A percentile compares a stretch with the other conserved stretches of the same genome.
phyloP scores from a whole-genome alignment of 208 protist genomes.

The Acanthamoeba sp. region DNA sequence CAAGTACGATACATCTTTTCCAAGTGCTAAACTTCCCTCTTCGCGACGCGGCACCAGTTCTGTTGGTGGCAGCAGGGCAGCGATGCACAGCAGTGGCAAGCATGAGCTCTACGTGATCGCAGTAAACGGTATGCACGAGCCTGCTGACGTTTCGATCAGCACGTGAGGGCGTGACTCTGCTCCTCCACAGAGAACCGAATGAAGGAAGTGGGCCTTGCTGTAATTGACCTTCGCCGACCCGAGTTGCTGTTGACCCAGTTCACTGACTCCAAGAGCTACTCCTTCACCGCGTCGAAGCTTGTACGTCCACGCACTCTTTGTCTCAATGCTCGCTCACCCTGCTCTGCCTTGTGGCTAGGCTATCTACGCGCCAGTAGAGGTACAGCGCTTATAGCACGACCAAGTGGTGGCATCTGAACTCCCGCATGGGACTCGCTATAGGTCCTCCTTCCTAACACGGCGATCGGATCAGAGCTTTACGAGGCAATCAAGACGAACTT shows the following conservation, averaged over 20 bases:
- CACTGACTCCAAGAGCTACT: conserved; percentile 45
- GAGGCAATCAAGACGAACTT: conserved; percentile 46
- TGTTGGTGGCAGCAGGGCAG: background rate
- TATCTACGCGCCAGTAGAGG: conserved; percentile 53
- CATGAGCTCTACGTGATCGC: conserved; percentile 56
- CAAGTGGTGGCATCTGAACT: background rate
- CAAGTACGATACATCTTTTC: conserved; percentile 11
- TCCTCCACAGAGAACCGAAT: conserved; percentile 1
- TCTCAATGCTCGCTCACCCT: background rate
- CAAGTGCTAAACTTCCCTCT: background rate
- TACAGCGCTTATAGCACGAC: background rate
- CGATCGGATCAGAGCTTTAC: conserved; percentile 31
- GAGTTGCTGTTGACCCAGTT: conserved; percentile 42
- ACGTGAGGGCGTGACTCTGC: background rate
- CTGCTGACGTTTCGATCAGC: background rate
- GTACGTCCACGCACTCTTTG: background rate
- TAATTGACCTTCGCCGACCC: conserved; percentile 53
- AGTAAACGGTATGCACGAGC: background rate
- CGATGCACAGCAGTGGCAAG: background rate
- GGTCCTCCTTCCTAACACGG: conserved; percentile 67
- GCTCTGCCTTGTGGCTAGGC: background rate
- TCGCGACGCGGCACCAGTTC: background rate
- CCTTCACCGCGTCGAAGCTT: conserved; percentile 31
- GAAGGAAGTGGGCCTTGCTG: conserved; percentile 52
- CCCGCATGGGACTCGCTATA: too few relatives aligned